Evolutionary conservation across 176 grass and related monocot genomes (phyloP).

Genomic region (Melocanna baccifera): DNA sequence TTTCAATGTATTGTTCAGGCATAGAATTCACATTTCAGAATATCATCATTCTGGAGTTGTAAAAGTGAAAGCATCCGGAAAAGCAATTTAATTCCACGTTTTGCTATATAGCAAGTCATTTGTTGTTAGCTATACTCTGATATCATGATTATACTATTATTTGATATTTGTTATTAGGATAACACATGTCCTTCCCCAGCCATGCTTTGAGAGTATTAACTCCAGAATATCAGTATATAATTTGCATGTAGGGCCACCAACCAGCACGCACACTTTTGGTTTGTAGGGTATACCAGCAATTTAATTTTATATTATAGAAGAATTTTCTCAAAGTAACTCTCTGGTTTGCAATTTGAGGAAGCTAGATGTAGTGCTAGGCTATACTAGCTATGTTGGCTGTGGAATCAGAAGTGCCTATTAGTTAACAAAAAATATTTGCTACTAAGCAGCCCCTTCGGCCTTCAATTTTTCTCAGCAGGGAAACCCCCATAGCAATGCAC

Average conservation of each 20-base stretch:
- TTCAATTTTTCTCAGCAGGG: not conserved
- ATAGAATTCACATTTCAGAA: not conserved
- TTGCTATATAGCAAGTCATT: not conserved
- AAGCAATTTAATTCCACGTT: not conserved
- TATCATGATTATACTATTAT: not conserved
- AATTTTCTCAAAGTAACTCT: not conserved
- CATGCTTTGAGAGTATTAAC: not conserved
- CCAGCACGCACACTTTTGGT: not conserved
- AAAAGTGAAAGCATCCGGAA: not conserved
- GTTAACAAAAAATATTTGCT: not conserved
- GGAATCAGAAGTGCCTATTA: not conserved
- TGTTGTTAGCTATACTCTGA: not conserved
- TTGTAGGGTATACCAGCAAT: not conserved
- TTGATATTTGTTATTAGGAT: not conserved
- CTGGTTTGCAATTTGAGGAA: not conserved
- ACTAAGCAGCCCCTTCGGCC: not conserved
- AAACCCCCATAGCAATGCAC: not conserved
- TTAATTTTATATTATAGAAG: not conserved
- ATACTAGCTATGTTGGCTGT: not conserved
- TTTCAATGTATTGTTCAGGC: constrained; percentile 15
- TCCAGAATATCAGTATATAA: not conserved
- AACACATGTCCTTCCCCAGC: not conserved
- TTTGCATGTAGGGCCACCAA: not conserved
- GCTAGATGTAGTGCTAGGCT: not conserved
- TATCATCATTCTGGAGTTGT: not conserved